Percentiles rank a stretch among this genome's conserved stretches.
Evolutionary conservation across 441 rosid genomes (phyloP).

Genomic region (Populus hybrid): DNA sequence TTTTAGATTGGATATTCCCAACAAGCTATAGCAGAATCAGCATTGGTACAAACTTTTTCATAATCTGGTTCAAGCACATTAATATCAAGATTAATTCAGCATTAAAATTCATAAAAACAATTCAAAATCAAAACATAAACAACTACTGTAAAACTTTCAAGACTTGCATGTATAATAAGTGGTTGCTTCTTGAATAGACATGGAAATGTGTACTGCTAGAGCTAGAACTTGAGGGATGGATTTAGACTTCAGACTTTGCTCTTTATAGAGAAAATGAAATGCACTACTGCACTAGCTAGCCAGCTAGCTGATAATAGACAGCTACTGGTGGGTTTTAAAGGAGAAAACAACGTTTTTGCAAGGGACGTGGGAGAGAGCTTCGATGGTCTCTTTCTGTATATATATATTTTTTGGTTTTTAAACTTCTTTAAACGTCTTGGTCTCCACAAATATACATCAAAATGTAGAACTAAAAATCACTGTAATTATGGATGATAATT

Average conservation of each 20-base stretch:
- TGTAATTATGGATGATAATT: too few species aligned
- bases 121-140: too few species aligned
- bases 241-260: not conserved
- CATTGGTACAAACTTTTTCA: constrained; percentile 42
- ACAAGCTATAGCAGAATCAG: constrained; percentile 1
- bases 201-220: not conserved
- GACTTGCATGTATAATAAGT: not conserved
- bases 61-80: constrained; percentile 46
- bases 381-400: too few species aligned
- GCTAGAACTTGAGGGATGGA: not conserved
- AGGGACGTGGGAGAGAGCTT: too few species aligned
- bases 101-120: too few species aligned
- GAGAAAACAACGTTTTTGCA: constrained; percentile 7
- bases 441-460: too few species aligned
- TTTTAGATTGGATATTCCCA: too few species aligned
- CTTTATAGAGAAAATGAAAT: not conserved
- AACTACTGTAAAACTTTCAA: not conserved
- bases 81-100: not conserved
- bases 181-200: too few species aligned
- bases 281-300: not conserved
- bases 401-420: too few species aligned
- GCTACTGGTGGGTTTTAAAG: not conserved
- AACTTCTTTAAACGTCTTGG: too few species aligned
- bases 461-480: too few species aligned
- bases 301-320: too few species aligned